These are phyloP conservation scores for Prunus yedoensis DNA, from an alignment of 331 rosid species.

Conservation along the genomic window DNA sequence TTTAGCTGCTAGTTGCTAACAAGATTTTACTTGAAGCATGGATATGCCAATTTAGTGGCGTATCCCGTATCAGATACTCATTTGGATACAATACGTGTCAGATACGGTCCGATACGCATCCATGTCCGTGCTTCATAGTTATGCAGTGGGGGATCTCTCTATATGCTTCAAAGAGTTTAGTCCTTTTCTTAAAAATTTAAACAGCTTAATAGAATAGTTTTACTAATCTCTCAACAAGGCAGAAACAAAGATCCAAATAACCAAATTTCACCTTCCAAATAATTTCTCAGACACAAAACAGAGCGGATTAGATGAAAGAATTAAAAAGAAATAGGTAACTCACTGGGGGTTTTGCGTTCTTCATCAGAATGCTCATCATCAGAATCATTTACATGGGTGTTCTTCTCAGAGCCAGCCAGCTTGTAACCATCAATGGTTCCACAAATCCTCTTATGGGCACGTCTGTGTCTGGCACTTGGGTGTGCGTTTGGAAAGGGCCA, in stretches of 20 bases:
- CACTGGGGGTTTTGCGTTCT: constrained; percentile 54
- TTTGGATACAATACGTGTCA: too few relatives aligned
- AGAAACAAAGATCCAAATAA: background rate
- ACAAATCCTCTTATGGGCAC: constrained; percentile 91
- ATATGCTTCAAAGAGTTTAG: background rate
- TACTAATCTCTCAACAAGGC: background rate
- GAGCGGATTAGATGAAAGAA: background rate
- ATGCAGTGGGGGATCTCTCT: background rate
- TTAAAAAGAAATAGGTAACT: background rate
- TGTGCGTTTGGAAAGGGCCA: constrained; percentile 91
- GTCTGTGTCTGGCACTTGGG: constrained; percentile 81
- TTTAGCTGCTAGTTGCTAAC: background rate
- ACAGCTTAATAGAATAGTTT: background rate
- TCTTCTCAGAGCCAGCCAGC: constrained; percentile 36
- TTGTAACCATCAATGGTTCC: constrained; percentile 74
- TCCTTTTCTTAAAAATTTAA: background rate
- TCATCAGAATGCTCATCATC: constrained; percentile 60
- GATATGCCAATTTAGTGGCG: too few relatives aligned
- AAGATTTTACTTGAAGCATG: background rate
- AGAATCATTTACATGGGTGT: constrained; percentile 39
- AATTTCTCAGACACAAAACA: constrained; percentile 7
- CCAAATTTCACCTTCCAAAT: background rate
- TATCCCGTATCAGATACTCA: too few relatives aligned
- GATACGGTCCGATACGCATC: too few relatives aligned
- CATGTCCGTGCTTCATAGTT: too few relatives aligned